Base-by-base conservation (phyloP, 768 basidiomycete species). In the Hydnomerulius pinastri region DNA sequence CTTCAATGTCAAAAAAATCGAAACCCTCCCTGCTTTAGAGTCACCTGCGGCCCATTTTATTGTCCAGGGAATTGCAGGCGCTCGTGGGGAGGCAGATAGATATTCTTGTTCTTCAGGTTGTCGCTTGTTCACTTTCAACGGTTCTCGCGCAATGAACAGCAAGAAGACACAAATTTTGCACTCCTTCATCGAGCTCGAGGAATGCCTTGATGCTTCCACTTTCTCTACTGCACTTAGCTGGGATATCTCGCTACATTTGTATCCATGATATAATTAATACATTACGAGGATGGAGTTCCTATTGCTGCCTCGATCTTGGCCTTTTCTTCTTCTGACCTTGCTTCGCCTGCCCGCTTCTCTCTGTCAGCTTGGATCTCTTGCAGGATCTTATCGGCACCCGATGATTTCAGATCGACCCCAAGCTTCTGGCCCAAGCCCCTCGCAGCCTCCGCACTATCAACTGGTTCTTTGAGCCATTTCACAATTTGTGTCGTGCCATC, bases 331-430 rank as follows among this genome's bases (percentile, higher is more conserved):
- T 58, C 63, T 21, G 66, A 62, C 40, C 72, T 59, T 15, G 75
- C 77, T 49, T 75, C 75, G 6, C 51, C 69, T 17, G 77, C 74
- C 44, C 81, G 69, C 28, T 68, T 70, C 41, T 73, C 77, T 54
- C 87, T 76, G 61, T 91, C 86, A 46, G 63, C 65, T n/a, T 80
- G 87, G 58, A 99, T 90, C 48, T 90, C 90, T 32, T 90, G 85
- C 65, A 99, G 64, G 56, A 99, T 90, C 52, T 76, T 77, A 59
- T 76, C 80, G 17, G 90, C 96, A 0, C 96, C 96, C 1, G 69
- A 73, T 8, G 79, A 78, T 37, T 88, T 77, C 48, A 99, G 66
- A 6, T 71, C 68, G 55, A 67, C 70, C 4, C 90, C 97, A 28
- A 96, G 71, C 39, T 70, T 73, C 37, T 70, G 74, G 6, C 96